phyloP scores from a whole-genome alignment of 345 rosid species.

The Salix dunnii region DNA sequence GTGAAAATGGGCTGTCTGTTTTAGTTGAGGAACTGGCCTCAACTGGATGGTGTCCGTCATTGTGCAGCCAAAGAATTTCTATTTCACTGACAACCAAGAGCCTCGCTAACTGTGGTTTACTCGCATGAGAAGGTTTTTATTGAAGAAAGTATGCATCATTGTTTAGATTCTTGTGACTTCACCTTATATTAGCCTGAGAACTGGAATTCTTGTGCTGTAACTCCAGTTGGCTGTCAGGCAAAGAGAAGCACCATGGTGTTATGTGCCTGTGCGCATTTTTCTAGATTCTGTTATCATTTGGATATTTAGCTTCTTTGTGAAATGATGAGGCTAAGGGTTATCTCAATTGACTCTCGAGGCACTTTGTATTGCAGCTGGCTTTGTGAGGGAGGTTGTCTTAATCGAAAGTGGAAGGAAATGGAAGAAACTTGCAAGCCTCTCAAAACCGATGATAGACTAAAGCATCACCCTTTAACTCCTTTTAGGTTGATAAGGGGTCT shows the following conservation, averaged over 20 bases:
- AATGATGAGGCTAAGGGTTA: not conserved
- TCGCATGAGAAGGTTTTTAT: not conserved
- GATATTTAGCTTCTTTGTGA: not conserved
- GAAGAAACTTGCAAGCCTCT: slow-evolving; percentile 38
- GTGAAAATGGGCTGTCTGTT: not conserved
- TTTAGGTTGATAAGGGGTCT: slow-evolving; percentile 59
- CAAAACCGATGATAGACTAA: slow-evolving; percentile 37
- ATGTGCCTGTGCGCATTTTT: not conserved
- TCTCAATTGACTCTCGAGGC: slow-evolving; percentile 21
- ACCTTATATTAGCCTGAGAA: not conserved
- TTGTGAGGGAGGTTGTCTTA: slow-evolving; percentile 11
- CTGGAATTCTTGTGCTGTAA: not conserved
- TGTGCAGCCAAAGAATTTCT: not conserved
- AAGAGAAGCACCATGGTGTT: not conserved
- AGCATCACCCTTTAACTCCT: slow-evolving; percentile 57
- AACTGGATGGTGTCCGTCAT: not conserved
- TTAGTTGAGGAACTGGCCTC: not conserved
- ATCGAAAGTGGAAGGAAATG: slow-evolving; percentile 36
- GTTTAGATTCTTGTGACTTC: not conserved
- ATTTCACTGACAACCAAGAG: not conserved
- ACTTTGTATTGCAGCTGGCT: slow-evolving; percentile 37
- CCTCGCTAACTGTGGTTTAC: not conserved
- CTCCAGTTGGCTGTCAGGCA: not conserved
- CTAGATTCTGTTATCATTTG: not conserved
- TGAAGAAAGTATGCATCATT: too few relatives aligned